Evolutionary conservation across 352 stramenopile species (phyloP).

Genomic region (Phytophthora cajani): DNA sequence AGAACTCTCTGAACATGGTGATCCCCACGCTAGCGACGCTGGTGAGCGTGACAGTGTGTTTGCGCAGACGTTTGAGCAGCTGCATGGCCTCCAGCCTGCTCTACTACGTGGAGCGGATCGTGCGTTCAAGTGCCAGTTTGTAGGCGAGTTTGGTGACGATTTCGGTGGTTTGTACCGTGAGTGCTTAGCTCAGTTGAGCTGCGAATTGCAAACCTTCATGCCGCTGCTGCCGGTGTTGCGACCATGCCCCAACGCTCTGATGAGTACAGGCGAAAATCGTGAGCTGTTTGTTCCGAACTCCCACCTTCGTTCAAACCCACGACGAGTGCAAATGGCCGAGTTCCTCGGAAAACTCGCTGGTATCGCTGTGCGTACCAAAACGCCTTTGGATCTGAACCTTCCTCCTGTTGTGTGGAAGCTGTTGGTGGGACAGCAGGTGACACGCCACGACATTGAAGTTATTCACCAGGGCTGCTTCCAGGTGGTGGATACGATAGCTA

Average conservation of each 20-base stretch:
- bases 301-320: constrained; percentile 53
- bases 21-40: constrained; percentile 31
- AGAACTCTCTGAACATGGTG: constrained; percentile 45
- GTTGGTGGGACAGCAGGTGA: constrained; percentile 85
- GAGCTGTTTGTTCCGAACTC: constrained; percentile 88
- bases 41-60: constrained; percentile 84
- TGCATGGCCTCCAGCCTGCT: constrained; percentile 87
- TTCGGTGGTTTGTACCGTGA: constrained; percentile 92
- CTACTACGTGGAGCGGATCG: constrained; percentile 84
- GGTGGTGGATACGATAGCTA: constrained; percentile 90
- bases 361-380: constrained; percentile 93
- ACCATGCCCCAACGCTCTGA: constrained; percentile 88
- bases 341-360: constrained; percentile 96
- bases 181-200: constrained; percentile 88
- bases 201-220: constrained; percentile 81
- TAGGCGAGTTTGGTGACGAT: constrained; percentile 91
- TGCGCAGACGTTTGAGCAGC: constrained; percentile 85
- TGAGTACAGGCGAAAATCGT: constrained; percentile 88
- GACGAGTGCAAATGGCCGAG: constrained; percentile 89
- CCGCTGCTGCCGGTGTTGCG: constrained; percentile 82
- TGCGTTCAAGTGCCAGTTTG: constrained; percentile 93
- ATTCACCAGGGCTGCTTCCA: constrained; percentile 89
- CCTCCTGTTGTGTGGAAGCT: constrained; percentile 93
- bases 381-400: constrained; percentile 92
- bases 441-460: constrained; percentile 80